Evolutionary conservation across 2,329 filamentous ascomycete species (phyloP), one percentile per base, ranked within the genome.

Genomic region (Diaporthe sp.): DNA sequence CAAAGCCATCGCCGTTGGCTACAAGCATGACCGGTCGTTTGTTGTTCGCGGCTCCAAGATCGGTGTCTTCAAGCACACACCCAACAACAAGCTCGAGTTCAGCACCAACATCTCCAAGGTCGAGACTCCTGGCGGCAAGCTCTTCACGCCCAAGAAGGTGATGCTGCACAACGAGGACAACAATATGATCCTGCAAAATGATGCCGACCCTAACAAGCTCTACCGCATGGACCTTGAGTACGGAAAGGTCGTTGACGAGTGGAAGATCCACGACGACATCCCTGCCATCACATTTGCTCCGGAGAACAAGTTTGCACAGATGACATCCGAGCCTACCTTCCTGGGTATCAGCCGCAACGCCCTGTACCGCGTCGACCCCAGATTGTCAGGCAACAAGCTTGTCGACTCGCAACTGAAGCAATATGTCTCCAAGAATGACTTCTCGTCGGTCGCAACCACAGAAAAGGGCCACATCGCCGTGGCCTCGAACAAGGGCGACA

Each of bases 191-290:
- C 84, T 98, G 73, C 96, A 98, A 82, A 96, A 97, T 79, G 88
- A 89, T 65, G 82, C 92, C 69, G 93, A 98, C 77, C 94, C 96
- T 1, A 96, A 98, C 85, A 95, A 94, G 69, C 89, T 99, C 1
- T 99, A 96, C 83, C 94, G 94, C 59, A 98, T 99, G 97, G 97
- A 99, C 84, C 88, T 99, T 58, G 96, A 99, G 83, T 97, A 97
- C 79, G 97, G 97, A 78, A 98, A 98, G 85, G 94, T 99, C 47
- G 95, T 98, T 2, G 97, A 99, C 80, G 97, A 99, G 84, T 99
- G 97, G 97, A 98, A 98, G 79, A 90, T 99, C 19, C 96, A 99
- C 81, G 96, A 99, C 76, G 94, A 98, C 81, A 98, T 99, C 72
- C 93, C 94, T 0, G 94, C 98, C 75, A 92, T 94, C 71, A 97